Base-by-base conservation (phyloP, 2,329 filamentous ascomycete species). In the Bipolaris victoriae region DNA sequence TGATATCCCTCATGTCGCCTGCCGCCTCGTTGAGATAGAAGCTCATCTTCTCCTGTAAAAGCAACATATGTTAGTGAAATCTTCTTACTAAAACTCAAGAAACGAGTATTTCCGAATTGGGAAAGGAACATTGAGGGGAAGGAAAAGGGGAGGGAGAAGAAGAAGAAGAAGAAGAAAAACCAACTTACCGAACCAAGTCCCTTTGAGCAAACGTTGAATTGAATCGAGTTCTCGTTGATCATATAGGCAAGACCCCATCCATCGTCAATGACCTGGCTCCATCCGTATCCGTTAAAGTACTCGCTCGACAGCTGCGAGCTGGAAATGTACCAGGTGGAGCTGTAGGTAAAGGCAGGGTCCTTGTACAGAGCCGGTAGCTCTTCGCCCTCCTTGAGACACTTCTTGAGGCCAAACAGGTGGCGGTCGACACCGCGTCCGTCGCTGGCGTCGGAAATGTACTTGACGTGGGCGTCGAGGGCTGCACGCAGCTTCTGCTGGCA, bases 181-280 rank as follows among this genome's bases (percentile, higher is more conserved):
- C 1, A 2, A 74, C 73, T 67, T 75, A 76, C 75, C 58, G 90
- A 91, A 43, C 94, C 95, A 48, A 97, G 82, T 55, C 90, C 88
- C 85, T 98, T 99, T 76, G 90, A 95, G 64, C 96, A 93, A 66
- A 99, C 88, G 80, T 99, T 99, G 83, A 99, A 98, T 85, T 98
- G 95, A 63, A 99, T 85, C 78, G 92, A 96, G 79, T 97, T 96
- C 84, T 98, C 94, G 76, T 99, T 99, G 77, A 99, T 98, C 95
- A 99, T 99, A 77, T 99, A 99, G 37, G 95, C 95, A 74, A 99
- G 96, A 40, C 95, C 95, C 79, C 95, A 99, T 29, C 95, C 95
- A 59, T 90, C 91, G 72, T 98, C 93, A 53, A 98, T 90, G 50
- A 99, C 95, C 82, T 99, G 94, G 74, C 90, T 95, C 95, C 95